These are phyloP conservation scores for Aspergillus terreus DNA, from an alignment of 2,329 filamentous ascomycete genomes.

Conservation along the genomic window DNA sequence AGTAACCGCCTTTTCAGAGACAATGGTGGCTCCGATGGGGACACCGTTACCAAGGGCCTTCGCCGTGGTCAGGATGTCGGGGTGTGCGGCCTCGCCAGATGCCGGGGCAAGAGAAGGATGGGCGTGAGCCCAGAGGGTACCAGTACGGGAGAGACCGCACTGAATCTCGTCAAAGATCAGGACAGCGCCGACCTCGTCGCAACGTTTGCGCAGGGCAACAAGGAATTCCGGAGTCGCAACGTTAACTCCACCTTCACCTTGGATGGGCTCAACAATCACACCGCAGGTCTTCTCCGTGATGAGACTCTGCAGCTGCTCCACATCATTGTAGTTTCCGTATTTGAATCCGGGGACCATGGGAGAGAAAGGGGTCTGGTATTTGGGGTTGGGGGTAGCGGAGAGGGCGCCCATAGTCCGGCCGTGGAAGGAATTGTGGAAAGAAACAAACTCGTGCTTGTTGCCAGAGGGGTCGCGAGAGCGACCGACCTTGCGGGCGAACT, in stretches of 20 bases:
- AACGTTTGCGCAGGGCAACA: conserved; percentile 74
- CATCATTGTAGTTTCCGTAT: conserved; percentile 82
- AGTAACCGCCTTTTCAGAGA: conserved; percentile 61
- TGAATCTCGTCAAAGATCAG: conserved; percentile 97
- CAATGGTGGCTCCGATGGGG: conserved; percentile 80
- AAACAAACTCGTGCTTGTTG: conserved; percentile 77
- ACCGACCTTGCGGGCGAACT: conserved; percentile 90
- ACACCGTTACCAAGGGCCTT: conserved; percentile 97
- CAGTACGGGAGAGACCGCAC: conserved; percentile 84
- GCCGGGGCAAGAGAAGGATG: conserved; percentile 55
- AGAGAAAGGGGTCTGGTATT: conserved; percentile 92
- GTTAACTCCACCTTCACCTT: conserved; percentile 92
- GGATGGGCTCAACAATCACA: conserved; percentile 94
- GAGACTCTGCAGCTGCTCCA: conserved; percentile 65
- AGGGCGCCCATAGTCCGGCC: conserved; percentile 93
- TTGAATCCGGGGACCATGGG: conserved; percentile 94
- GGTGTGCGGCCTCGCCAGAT: conserved; percentile 66
- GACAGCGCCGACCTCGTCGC: conserved; percentile 80
- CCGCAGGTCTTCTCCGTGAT: conserved; percentile 85
- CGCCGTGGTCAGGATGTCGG: conserved; percentile 88
- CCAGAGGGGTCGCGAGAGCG: conserved; percentile 69
- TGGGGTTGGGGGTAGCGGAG: conserved; percentile 95
- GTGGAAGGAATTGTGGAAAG: conserved; percentile 90
- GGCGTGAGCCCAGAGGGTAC: conserved; percentile 83
- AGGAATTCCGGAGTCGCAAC: conserved; percentile 81